phyloP scores from a whole-genome alignment of 805 yeast species.

The Ogataea salicorniae region DNA sequence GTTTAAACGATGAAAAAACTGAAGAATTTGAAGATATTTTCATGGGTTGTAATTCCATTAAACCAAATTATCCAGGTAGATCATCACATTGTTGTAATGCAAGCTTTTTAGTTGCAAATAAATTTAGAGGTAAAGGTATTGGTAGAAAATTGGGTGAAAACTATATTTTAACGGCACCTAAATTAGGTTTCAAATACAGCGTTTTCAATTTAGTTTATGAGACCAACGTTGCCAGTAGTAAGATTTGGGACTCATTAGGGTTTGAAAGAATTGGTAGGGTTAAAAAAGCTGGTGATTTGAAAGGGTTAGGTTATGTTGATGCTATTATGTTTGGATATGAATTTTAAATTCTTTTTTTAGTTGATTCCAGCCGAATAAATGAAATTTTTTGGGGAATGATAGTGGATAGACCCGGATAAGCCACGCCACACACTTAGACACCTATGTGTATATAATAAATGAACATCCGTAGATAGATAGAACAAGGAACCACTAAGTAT shows the following conservation, averaged over 20 bases:
- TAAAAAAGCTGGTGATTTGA: constrained; percentile 67
- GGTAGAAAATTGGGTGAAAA: constrained; percentile 66
- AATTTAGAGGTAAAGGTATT: constrained; percentile 52
- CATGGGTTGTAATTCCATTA: constrained; percentile 74
- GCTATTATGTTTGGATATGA: constrained; percentile 77
- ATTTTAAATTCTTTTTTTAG: neutral
- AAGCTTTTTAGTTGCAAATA: constrained; percentile 67
- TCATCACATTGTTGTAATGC: constrained; percentile 86
- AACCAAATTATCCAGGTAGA: constrained; percentile 83
- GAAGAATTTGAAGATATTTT: constrained; percentile 43
- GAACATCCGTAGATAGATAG: too few species aligned
- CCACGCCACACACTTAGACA: too few species aligned
- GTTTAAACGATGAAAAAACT: constrained; percentile 11
- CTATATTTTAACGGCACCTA: constrained; percentile 69
- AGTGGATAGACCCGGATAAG: too few species aligned
- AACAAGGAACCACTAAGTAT: too few species aligned
- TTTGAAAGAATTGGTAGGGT: constrained; percentile 75
- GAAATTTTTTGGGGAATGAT: too few species aligned
- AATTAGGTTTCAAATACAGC: constrained; percentile 72
- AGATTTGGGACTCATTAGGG: constrained; percentile 80
- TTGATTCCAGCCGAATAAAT: too few species aligned
- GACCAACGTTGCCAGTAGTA: constrained; percentile 68
- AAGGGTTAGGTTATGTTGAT: constrained; percentile 64
- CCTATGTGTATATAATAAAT: too few species aligned
- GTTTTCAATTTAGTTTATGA: constrained; percentile 86